phyloP scores from a whole-genome alignment of 2,329 filamentous ascomycete genomes.

The Lachnellula arida region DNA sequence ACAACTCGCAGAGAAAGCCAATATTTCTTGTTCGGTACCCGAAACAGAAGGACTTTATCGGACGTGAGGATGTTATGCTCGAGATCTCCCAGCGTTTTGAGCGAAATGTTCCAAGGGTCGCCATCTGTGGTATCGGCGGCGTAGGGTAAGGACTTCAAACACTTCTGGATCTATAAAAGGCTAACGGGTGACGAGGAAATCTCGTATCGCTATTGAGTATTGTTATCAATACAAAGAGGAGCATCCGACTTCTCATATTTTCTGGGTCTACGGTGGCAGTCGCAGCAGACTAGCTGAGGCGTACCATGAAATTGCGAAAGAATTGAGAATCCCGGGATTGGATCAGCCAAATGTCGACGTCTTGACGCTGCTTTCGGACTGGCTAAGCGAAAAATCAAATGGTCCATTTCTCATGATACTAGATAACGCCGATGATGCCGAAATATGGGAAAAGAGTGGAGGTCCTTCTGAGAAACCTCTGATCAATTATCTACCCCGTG shows the following conservation, averaged over 20 bases:
- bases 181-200: background rate
- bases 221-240: background rate
- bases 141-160: too few relatives aligned
- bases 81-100: too few relatives aligned
- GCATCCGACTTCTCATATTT: background rate
- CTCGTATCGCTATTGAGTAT: background rate
- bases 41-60: too few relatives aligned
- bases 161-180: too few relatives aligned
- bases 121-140: too few relatives aligned
- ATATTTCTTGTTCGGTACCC: too few relatives aligned
- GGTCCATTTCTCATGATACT: constrained; percentile 32
- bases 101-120: too few relatives aligned
- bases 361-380: constrained; percentile 1
- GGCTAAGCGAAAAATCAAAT: constrained; percentile 1
- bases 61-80: too few relatives aligned
- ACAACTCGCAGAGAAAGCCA: too few relatives aligned
- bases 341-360: constrained; percentile 5
- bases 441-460: background rate
- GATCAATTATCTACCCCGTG: constrained; percentile 29
- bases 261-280: background rate
- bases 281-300: constrained; percentile 3
- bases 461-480: background rate
- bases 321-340: background rate
- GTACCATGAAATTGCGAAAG: constrained; percentile 5
- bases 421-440: constrained; percentile 32